Evolutionary conservation across 768 basidiomycete species (phyloP), one percentile per base, ranked within the genome.

Genomic region (Mycena leptocephala): DNA sequence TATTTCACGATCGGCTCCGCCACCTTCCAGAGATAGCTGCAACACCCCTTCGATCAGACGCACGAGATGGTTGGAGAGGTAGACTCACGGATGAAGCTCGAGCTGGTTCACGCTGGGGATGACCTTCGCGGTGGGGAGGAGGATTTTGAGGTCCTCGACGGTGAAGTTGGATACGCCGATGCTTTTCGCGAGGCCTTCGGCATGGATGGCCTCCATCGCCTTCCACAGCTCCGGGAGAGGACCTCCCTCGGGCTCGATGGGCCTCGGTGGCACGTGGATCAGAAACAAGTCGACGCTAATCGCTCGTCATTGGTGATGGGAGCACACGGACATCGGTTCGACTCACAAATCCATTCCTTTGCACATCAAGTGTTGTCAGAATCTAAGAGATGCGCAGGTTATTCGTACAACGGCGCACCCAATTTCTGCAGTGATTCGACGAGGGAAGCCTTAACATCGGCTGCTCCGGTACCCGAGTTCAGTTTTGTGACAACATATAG

Each of bases 51-150:
- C 70, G 58, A 53, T 46, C 58, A 71, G 11, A 28, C 35, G 14
- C 6, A 3, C 43, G 14, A 11, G 26, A 2, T 39, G 11, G 24
- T n/a, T 13, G 0, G 37, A 30, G 24, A 61, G 46, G n/a, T n/a
- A 11, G 22, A 53, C 77, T 9, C 94, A 95, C 14, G 95, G 94
- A 81, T 95, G 93, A 39, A 95, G 84, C 72, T 89, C 88, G 62
- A 95, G 92, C 92, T 95, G 95, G 80, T 95, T 95, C 28, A 93
- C 92, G 7, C 92, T 92, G 5, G 94, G 94, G 26, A 86, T 85
- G 67, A 93, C 83, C 32, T 86, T 88, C 5, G 90, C 92, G n/a
- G 7, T 77, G 83, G 48, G 88, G 64, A 93, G 74, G 13, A 95
- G 82, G 28, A 85, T 83, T 79, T 93, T 83, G 70, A 95, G 83